Base-by-base conservation (phyloP, 768 basidiomycete species). In the Sutorius australiensis region DNA sequence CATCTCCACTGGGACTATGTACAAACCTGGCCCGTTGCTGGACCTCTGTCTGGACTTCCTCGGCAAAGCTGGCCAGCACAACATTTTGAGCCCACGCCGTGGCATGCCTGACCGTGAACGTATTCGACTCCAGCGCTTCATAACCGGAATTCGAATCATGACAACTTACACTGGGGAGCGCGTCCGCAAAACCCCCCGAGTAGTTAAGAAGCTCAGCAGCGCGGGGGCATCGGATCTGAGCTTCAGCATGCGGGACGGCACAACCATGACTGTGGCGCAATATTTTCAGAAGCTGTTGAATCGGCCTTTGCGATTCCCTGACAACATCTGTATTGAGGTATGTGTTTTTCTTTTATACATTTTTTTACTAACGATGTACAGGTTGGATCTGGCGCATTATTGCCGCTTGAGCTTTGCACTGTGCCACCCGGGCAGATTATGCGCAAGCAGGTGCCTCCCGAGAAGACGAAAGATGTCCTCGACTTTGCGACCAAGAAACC, bases 1-100 rank as follows among this genome's bases (percentile, higher is more conserved):
- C 55, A 87, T 89, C 43, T 81, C 84, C 0, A 87, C 88, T 0
- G 89, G 84, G 0, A 78, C 83, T 27, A 87, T 92, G 84, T 90
- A 84, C 64, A 81, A 80, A 59, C 69, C 78, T 0, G 89, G 90
- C 0, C 63, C 74, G 0, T 73, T 92, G 2, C 69, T 87, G 48
- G 66, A 73, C 2, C 69, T 90, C 0, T 83, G 83, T 53, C 66
- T 85, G 5, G 82, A 82, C 4, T 80, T 80, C 61, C 62, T 88
- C 12, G 73, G 69, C 0, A 68, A 51, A 33, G 59, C 56, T 19
- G 61, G 65, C 14, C 63, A 62, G 3, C 53, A 71, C 39, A 63
- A 72, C 12, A 48, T 70, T 5, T 61, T 80, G 7, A 71, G 76
- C 10, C 79, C 82, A 0, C 61, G 63, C 2, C 61, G 62, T 1